Conservation (phyloP, 345 rosid species). For the Arabidopsis suecica region DNA sequence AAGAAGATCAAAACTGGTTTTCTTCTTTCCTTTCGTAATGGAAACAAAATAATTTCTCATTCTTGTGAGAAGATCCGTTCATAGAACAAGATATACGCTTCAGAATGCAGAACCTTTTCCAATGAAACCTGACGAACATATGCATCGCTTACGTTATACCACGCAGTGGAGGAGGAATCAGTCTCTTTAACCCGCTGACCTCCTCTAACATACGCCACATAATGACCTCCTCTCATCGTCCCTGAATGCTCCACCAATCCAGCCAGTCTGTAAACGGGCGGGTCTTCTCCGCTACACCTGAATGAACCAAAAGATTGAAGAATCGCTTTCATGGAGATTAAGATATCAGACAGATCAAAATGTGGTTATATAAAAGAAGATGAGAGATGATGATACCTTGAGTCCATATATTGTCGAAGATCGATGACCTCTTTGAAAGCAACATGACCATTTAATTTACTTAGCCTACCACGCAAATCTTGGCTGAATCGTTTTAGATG, state of each 20-base stretch:
- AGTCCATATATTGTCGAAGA: constrained; percentile 77
- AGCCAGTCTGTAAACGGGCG: constrained; percentile 57
- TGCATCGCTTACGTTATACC: constrained; percentile 82
- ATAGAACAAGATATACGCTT: constrained; percentile 94
- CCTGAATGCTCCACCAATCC: constrained; percentile 96
- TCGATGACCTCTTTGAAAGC: constrained; percentile 71
- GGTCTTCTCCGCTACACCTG: constrained; percentile 54
- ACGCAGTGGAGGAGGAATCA: constrained; percentile 41
- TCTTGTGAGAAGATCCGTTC: constrained; percentile 49
- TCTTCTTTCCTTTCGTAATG: constrained; percentile 32
- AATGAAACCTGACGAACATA: constrained; percentile 67
- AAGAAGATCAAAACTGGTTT: constrained; percentile 36
- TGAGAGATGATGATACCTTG: constrained; percentile 59
- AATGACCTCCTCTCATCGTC: constrained; percentile 95
- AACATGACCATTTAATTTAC: constrained; percentile 92
- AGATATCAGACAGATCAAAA: background rate
- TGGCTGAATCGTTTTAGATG: constrained; percentile 97
- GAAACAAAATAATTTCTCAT: constrained; percentile 34
- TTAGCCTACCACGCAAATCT: constrained; percentile 90
- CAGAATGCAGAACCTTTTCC: constrained; percentile 78
- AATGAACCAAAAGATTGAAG: background rate
- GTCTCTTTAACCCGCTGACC: constrained; percentile 48
- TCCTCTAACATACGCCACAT: constrained; percentile 84
- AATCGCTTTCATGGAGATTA: constrained; percentile 9
- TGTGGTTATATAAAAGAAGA: constrained; percentile 7